Evolutionary conservation across 768 basidiomycete species (phyloP).

Genomic region (Podaxis sp.): DNA sequence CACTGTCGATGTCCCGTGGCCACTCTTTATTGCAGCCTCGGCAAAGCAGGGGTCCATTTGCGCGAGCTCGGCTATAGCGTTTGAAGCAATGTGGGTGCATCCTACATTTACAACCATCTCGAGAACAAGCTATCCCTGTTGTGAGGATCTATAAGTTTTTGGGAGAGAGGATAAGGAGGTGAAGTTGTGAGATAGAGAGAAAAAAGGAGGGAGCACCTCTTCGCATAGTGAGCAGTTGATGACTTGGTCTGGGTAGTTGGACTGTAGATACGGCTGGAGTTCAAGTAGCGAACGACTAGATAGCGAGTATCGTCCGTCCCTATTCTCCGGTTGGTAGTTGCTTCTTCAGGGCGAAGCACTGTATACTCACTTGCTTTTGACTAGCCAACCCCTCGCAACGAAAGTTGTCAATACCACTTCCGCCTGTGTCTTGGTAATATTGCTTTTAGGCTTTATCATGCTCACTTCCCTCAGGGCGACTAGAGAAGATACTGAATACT

Average conservation of each 20-base stretch:
- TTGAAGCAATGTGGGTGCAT: slow-evolving; percentile 69
- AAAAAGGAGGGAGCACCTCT: slow-evolving; percentile 43
- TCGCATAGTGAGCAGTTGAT: slow-evolving; percentile 73
- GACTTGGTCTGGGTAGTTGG: slow-evolving; percentile 67
- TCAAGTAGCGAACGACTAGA: slow-evolving; percentile 75
- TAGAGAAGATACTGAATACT: slow-evolving; percentile 75
- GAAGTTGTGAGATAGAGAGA: neutral
- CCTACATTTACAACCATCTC: slow-evolving; percentile 57
- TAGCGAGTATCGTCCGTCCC: slow-evolving; percentile 72
- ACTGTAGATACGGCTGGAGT: slow-evolving; percentile 69
- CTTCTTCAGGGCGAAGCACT: slow-evolving; percentile 8
- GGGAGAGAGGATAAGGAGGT: neutral
- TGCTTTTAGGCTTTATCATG: slow-evolving; percentile 52
- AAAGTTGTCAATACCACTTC: slow-evolving; percentile 74
- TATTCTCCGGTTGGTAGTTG: slow-evolving; percentile 17
- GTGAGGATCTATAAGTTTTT: slow-evolving; percentile 55
- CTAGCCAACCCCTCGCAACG: slow-evolving; percentile 78
- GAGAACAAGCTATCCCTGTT: slow-evolving; percentile 61
- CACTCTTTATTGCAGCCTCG: slow-evolving; percentile 59
- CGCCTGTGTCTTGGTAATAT: slow-evolving; percentile 73
- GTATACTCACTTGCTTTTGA: slow-evolving; percentile 65
- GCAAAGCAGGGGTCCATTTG: slow-evolving; percentile 38
- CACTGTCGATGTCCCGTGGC: slow-evolving; percentile 49
- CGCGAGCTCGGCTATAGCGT: slow-evolving; percentile 34
- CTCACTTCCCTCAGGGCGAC: slow-evolving; percentile 73